Evolutionary conservation across 305 asterid species (phyloP).

Genomic region (Rubia tinctorum): DNA sequence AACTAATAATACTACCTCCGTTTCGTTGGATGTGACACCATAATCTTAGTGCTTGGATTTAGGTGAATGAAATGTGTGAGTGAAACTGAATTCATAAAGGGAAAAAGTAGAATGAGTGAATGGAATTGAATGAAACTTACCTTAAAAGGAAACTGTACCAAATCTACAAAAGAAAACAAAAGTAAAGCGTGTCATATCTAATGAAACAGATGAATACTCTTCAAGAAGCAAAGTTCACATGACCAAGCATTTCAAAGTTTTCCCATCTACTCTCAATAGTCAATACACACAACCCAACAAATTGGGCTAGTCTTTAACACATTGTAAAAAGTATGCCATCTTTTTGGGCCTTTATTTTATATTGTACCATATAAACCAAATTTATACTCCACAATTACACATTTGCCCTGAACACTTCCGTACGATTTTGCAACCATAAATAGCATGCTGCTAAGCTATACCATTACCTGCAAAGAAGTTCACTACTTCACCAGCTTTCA

Average conservation of each 20-base stretch:
- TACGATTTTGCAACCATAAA: not conserved
- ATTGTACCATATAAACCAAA: not conserved
- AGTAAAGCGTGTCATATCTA: no score
- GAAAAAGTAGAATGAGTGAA: no score
- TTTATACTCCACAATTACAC: not conserved
- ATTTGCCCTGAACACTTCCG: not conserved
- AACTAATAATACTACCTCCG: no score
- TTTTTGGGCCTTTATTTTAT: not conserved
- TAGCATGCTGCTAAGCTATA: not conserved
- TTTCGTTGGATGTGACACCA: no score
- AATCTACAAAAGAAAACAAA: no score
- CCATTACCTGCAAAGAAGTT: not conserved
- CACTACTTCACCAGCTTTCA: slow-evolving; percentile 1
- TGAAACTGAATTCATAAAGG: no score
- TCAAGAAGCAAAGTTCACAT: no score
- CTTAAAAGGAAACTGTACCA: no score
- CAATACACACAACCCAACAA: not conserved
- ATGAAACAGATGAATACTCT: no score
- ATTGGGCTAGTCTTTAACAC: not conserved
- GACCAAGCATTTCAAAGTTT: not conserved
- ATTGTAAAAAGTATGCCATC: not conserved
- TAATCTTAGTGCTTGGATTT: no score
- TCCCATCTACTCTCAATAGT: not conserved
- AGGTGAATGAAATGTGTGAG: no score
- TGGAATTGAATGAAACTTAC: no score